Conservation (phyloP, 2,329 filamentous ascomycete genomes). For the Paracorniculantispora psalliotae region DNA sequence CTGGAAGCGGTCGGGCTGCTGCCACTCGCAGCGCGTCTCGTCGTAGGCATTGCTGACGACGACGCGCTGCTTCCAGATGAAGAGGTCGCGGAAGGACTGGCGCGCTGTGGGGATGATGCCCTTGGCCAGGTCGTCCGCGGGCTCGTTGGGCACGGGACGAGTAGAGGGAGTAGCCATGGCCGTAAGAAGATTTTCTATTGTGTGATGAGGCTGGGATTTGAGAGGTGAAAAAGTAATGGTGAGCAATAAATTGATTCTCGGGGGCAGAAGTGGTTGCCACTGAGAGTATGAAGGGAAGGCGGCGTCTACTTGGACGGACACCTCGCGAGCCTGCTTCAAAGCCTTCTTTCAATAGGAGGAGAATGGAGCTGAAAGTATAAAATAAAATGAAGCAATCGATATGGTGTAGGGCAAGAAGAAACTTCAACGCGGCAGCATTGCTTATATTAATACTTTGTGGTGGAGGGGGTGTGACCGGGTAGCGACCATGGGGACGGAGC, state of each 20-base stretch:
- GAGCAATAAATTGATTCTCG: background rate
- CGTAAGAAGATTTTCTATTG: background rate
- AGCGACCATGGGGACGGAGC: background rate
- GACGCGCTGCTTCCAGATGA: constrained; percentile 70
- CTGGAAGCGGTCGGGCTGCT: constrained; percentile 57
- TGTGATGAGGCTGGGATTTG: background rate
- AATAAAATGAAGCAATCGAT: background rate
- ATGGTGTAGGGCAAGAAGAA: background rate
- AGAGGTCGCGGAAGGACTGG: constrained; percentile 60
- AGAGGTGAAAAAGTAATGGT: background rate
- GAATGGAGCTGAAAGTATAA: background rate
- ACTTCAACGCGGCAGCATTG: background rate
- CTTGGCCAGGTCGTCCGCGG: constrained; percentile 62
- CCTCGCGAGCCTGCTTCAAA: background rate
- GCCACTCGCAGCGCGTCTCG: constrained; percentile 64
- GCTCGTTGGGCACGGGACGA: constrained; percentile 31
- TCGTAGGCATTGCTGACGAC: constrained; percentile 60
- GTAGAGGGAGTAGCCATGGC: background rate
- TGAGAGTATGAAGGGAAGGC: background rate
- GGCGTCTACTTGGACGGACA: background rate
- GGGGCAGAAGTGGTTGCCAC: background rate
- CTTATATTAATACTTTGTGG: constrained; percentile 5
- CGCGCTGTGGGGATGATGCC: constrained; percentile 60
- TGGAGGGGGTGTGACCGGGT: constrained; percentile 2
- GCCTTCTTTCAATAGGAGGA: background rate